Evolutionary conservation across 805 yeast genomes (phyloP).

Genomic region (Ogataea pilisensis): DNA sequence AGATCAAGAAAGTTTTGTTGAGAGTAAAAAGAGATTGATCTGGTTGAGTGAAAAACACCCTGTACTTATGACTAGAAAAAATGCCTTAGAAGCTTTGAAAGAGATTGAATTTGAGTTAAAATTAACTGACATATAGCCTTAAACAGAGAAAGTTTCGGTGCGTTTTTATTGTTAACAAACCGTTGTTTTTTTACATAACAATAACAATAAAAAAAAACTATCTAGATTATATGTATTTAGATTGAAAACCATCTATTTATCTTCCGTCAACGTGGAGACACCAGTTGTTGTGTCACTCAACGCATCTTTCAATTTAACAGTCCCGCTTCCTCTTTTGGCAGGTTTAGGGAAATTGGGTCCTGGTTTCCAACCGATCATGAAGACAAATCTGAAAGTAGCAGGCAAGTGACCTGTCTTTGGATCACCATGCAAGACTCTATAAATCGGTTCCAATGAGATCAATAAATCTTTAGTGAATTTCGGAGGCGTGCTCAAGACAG

Average conservation of each 20-base stretch:
- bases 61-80: conserved; percentile 10
- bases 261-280: conserved; percentile 13
- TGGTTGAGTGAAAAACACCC: conserved; percentile 27
- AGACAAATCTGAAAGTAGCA: conserved; percentile 72
- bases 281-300: conserved; percentile 23
- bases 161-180: too few relatives aligned
- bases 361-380: conserved; percentile 88
- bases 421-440: conserved; percentile 67
- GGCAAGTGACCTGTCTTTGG: conserved; percentile 52
- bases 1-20: conserved; percentile 9
- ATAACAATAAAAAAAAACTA: conserved; percentile 1
- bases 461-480: conserved; percentile 57
- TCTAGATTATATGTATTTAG: conserved; percentile 1
- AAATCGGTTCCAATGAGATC: conserved; percentile 74
- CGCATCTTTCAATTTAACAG: conserved; percentile 63
- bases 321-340: conserved; percentile 66
- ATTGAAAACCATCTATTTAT: conserved; percentile 8
- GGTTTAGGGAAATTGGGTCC: conserved; percentile 69
- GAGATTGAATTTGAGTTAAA: conserved; percentile 15
- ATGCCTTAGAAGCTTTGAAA: conserved; percentile 19
- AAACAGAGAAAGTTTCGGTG: too few relatives aligned
- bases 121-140: too few relatives aligned
- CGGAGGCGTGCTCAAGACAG: conserved; percentile 36
- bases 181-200: too few relatives aligned
- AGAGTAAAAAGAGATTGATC: conserved; percentile 18